A percentile compares a stretch with the other conserved stretches of the same genome.
Evolutionary conservation across 1,284 basidiomycete species (phyloP).

Genomic region (Athelia psychrophila): DNA sequence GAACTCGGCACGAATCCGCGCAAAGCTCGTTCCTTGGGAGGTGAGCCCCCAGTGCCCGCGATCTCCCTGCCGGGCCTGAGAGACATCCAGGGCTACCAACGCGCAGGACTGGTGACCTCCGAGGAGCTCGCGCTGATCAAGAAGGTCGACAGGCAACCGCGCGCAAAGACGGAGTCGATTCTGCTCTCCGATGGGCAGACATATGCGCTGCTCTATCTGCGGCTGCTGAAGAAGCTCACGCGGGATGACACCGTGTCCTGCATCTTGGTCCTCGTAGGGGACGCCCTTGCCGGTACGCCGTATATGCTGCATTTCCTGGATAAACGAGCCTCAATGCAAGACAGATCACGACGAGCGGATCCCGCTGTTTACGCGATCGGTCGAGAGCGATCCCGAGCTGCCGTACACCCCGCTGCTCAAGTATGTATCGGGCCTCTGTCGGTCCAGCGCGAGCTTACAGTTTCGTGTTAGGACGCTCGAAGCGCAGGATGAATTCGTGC

Average conservation of each 20-base stretch:
- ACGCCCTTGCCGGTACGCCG: constrained; percentile 77
- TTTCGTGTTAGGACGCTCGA: constrained; percentile 62
- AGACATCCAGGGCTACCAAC: constrained; percentile 80
- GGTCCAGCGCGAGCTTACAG: constrained; percentile 9
- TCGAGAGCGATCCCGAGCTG: constrained; percentile 68
- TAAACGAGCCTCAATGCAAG: background rate
- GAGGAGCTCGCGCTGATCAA: constrained; percentile 93
- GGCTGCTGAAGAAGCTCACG: constrained; percentile 90
- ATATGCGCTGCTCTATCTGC: constrained; percentile 89
- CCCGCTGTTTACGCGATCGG: constrained; percentile 63
- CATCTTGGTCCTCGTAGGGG: constrained; percentile 88
- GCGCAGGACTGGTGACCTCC: constrained; percentile 85
- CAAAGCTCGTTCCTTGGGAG: constrained; percentile 96
- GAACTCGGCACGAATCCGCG: constrained; percentile 81
- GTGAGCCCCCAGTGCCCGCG: constrained; percentile 35
- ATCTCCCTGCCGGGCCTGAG: constrained; percentile 11
- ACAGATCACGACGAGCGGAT: constrained; percentile 79
- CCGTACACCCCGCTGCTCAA: constrained; percentile 85
- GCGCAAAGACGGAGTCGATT: constrained; percentile 68
- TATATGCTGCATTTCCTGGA: background rate
- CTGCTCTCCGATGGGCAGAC: constrained; percentile 76
- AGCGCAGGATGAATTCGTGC: constrained; percentile 90
- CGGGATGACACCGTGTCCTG: constrained; percentile 93
- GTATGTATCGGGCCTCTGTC: constrained; percentile 34
- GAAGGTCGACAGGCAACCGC: constrained; percentile 82